Evolutionary conservation across 805 yeast species (phyloP).

Genomic region (Sugiyamaella marilandica): DNA sequence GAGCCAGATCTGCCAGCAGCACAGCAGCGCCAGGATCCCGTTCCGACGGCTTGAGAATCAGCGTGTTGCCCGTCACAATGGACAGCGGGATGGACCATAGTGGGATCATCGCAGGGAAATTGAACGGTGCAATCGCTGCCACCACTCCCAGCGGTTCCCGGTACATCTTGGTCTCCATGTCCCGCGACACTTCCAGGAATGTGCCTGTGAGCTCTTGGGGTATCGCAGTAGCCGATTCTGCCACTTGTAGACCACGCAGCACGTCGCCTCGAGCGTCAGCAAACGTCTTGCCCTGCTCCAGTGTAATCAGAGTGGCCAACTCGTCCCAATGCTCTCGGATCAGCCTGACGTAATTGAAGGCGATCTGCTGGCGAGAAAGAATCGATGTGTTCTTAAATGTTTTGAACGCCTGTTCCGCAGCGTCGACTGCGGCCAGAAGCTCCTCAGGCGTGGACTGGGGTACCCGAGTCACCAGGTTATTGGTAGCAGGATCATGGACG

Average conservation of each 20-base stretch:
- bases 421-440: slow-evolving; percentile 57
- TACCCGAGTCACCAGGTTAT: slow-evolving; percentile 57
- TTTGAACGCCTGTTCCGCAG: slow-evolving; percentile 60
- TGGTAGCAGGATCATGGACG: slow-evolving; percentile 72
- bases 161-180: slow-evolving; percentile 74
- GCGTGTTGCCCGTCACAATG: slow-evolving; percentile 68
- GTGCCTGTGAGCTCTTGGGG: slow-evolving; percentile 59
- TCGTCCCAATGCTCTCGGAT: slow-evolving; percentile 63
- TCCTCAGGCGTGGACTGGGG: slow-evolving; percentile 70
- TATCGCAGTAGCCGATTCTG: slow-evolving; percentile 66
- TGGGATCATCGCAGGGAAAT: slow-evolving; percentile 82
- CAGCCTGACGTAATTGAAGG: slow-evolving; percentile 62
- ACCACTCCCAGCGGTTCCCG: slow-evolving; percentile 68
- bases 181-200: slow-evolving; percentile 60
- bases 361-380: slow-evolving; percentile 54
- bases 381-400: slow-evolving; percentile 49
- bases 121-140: slow-evolving; percentile 75
- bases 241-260: slow-evolving; percentile 70
- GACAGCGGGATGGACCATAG: slow-evolving; percentile 61
- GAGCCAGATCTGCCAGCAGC: slow-evolving; percentile 64
- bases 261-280: slow-evolving; percentile 74
- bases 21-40: slow-evolving; percentile 79
- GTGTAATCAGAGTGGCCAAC: slow-evolving; percentile 57
- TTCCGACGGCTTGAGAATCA: slow-evolving; percentile 66
- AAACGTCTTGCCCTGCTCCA: slow-evolving; percentile 74